These are phyloP conservation scores for Haplographium delicatum DNA, from an alignment of 495 filamentous ascomycete species.

Conservation along the genomic window DNA sequence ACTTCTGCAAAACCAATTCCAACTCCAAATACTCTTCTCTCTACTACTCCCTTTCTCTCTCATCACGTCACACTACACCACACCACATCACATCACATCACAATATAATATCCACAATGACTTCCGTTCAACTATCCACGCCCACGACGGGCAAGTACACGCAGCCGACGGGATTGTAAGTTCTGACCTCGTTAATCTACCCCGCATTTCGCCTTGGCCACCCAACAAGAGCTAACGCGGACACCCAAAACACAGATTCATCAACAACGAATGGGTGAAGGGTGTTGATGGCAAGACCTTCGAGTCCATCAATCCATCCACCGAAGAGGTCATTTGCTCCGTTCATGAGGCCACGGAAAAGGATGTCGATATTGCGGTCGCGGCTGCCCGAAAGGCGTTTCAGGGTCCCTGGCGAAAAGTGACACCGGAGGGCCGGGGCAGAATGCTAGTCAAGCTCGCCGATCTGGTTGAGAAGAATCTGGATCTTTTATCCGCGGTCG, in stretches of 20 bases:
- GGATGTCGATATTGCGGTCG: slow-evolving; percentile 59
- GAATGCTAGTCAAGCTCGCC: slow-evolving; percentile 72
- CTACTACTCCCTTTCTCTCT: background rate
- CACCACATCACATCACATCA: background rate
- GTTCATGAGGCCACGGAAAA: slow-evolving; percentile 92
- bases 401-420: slow-evolving; percentile 69
- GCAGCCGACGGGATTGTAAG: slow-evolving; percentile 87
- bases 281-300: slow-evolving; percentile 76
- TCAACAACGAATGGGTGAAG: slow-evolving; percentile 95
- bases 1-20: too few species aligned
- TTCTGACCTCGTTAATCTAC: slow-evolving; percentile 25
- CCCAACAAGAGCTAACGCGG: background rate
- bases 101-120: slow-evolving; percentile 38
- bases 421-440: slow-evolving; percentile 72
- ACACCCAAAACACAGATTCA: slow-evolving; percentile 70
- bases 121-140: slow-evolving; percentile 54
- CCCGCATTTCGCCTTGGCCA: slow-evolving; percentile 14
- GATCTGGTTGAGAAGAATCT: slow-evolving; percentile 78
- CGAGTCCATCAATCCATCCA: slow-evolving; percentile 66
- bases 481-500: slow-evolving; percentile 74
- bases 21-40: too few species aligned
- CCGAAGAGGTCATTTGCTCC: slow-evolving; percentile 64
- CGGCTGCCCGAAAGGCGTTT: slow-evolving; percentile 85
- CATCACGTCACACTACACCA: background rate
- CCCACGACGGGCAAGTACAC: slow-evolving; percentile 68